phyloP scores from a whole-genome alignment of 2,329 filamentous ascomycete genomes.

The Berkeleyomyces rouxiae region DNA sequence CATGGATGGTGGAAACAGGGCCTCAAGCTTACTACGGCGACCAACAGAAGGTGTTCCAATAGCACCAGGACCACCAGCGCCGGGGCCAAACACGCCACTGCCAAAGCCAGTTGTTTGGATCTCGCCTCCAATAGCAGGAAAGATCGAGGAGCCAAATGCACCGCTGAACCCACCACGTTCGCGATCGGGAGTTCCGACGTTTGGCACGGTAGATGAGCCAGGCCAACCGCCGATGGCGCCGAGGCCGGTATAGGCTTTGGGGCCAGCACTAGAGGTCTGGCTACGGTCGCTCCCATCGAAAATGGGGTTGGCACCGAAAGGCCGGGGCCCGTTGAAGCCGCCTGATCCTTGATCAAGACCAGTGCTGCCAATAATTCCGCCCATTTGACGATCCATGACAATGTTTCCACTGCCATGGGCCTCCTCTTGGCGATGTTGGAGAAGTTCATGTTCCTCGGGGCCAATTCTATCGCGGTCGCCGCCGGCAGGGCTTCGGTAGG shows the following conservation, averaged over 20 bases:
- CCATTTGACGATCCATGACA: constrained; percentile 5
- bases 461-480: constrained; percentile 36
- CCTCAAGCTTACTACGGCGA: constrained; percentile 66
- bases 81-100: constrained; percentile 54
- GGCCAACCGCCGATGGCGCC: constrained; percentile 47
- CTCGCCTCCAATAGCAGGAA: constrained; percentile 56
- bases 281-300: constrained; percentile 73
- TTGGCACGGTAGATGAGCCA: constrained; percentile 36
- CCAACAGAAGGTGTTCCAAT: constrained; percentile 49
- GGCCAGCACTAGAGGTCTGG: constrained; percentile 76
- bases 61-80: constrained; percentile 29
- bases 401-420: constrained; percentile 26
- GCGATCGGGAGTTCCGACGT: constrained; percentile 51
- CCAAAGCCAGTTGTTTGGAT: constrained; percentile 55
- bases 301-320: constrained; percentile 29
- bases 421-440: constrained; percentile 34
- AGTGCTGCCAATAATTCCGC: constrained; percentile 4
- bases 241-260: constrained; percentile 52
- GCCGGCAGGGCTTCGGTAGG: constrained; percentile 78
- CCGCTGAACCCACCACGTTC: constrained; percentile 38
- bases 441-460: constrained; percentile 37
- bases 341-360: constrained; percentile 24
- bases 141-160: constrained; percentile 64
- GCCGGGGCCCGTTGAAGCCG: constrained; percentile 38
- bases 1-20: constrained; percentile 75